These are phyloP conservation scores for Ambrosia artemisiifolia DNA, from an alignment of 129 eudicot species.

Conservation along the genomic window DNA sequence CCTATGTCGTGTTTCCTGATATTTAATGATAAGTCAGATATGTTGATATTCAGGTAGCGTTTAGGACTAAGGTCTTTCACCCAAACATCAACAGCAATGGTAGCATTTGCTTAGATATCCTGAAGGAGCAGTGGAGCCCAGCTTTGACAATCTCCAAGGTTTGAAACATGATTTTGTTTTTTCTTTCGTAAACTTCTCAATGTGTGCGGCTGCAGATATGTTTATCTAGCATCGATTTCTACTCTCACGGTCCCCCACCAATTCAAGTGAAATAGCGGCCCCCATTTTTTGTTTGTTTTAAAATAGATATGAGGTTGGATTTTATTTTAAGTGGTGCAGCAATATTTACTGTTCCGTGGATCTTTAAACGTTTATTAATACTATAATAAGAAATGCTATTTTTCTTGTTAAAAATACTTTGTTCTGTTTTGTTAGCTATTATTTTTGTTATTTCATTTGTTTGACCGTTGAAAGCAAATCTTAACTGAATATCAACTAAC, in stretches of 20 bases:
- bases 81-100: slow-evolving; percentile 45
- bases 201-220: background rate
- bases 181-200: background rate
- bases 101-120: slow-evolving; percentile 37
- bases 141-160: slow-evolving; percentile 43
- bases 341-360: background rate
- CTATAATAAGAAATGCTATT: background rate
- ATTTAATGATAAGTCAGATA: background rate
- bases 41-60: slow-evolving; percentile 32
- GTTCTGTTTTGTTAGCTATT: background rate
- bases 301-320: background rate
- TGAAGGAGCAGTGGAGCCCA: slow-evolving; percentile 43
- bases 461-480: background rate
- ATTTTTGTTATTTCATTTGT: background rate
- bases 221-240: background rate
- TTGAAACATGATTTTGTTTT: background rate
- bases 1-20: background rate
- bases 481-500: background rate
- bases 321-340: background rate
- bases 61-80: slow-evolving; percentile 42
- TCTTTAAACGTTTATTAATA: background rate
- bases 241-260: background rate
- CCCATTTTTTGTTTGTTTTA: background rate
- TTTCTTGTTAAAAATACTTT: background rate
- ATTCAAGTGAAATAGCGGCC: background rate